Evolutionary conservation across 306 rosid species (phyloP).

Genomic region (Cicer bijugum): DNA sequence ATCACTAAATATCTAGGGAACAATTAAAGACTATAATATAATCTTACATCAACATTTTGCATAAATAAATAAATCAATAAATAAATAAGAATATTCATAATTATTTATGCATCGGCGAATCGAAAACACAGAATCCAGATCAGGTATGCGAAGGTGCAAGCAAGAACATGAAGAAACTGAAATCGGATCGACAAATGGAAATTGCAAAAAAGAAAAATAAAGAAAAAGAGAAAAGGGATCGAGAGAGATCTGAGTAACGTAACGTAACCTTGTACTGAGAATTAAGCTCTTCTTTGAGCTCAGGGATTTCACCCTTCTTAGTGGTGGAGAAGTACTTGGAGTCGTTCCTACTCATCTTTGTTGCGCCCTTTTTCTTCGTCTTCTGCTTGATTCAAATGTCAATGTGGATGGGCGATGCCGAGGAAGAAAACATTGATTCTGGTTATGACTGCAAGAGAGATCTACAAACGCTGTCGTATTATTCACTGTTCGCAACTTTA

Average conservation of each 20-base stretch:
- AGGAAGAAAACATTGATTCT: conserved; percentile 1
- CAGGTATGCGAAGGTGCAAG: not conserved
- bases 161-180: not conserved
- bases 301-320: conserved; percentile 99
- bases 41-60: conserved; percentile 13
- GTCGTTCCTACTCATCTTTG: conserved; percentile 90
- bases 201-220: not conserved
- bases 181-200: conserved; percentile 36
- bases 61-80: conserved; percentile 23
- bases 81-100: not conserved
- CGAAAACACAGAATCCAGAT: conserved; percentile 28
- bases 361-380: conserved; percentile 5
- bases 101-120: not conserved
- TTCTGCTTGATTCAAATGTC: not conserved
- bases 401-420: conserved; percentile 10
- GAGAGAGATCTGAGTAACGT: conserved; percentile 27
- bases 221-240: not conserved
- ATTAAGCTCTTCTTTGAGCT: conserved; percentile 99
- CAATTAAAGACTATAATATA: not conserved
- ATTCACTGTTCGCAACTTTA: not conserved
- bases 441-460: not conserved
- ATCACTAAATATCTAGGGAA: not conserved
- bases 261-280: conserved; percentile 97
- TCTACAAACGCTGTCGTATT: conserved; percentile 7
- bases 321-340: conserved; percentile 99